Conservation (phyloP, 1,139 yeast genomes). For the Lodderomyces parapsilosis region DNA sequence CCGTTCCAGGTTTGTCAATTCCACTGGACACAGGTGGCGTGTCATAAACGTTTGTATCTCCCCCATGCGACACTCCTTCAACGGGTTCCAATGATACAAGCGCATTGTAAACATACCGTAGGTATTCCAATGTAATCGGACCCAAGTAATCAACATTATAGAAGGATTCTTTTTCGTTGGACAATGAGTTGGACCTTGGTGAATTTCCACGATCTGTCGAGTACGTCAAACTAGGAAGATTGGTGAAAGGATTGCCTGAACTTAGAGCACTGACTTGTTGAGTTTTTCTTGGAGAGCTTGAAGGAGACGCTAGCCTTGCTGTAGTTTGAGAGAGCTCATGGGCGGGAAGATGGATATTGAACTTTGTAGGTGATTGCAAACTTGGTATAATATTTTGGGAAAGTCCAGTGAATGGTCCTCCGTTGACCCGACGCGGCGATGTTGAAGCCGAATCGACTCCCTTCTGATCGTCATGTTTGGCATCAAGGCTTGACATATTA, state of each 20-base stretch:
- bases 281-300: neutral
- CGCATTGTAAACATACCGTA: slow-evolving; percentile 35
- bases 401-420: neutral
- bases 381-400: neutral
- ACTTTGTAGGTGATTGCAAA: neutral
- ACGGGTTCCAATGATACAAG: slow-evolving; percentile 12
- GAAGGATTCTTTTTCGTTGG: neutral
- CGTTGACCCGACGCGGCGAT: no score
- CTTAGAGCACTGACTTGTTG: no score
- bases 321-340: neutral
- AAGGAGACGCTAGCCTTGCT: neutral
- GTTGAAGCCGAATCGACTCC: no score
- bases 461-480: no score
- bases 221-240: neutral
- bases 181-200: neutral
- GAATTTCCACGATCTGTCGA: neutral
- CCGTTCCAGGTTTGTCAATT: neutral
- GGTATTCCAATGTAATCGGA: slow-evolving; percentile 39
- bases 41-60: neutral
- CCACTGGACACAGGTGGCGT: neutral
- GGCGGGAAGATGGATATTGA: neutral
- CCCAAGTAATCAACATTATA: slow-evolving; percentile 35
- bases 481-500: neutral
- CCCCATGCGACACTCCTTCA: neutral
- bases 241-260: neutral